Evolutionary conservation across 805 yeast genomes (phyloP).

Genomic region (Lachancea quebecensis): DNA sequence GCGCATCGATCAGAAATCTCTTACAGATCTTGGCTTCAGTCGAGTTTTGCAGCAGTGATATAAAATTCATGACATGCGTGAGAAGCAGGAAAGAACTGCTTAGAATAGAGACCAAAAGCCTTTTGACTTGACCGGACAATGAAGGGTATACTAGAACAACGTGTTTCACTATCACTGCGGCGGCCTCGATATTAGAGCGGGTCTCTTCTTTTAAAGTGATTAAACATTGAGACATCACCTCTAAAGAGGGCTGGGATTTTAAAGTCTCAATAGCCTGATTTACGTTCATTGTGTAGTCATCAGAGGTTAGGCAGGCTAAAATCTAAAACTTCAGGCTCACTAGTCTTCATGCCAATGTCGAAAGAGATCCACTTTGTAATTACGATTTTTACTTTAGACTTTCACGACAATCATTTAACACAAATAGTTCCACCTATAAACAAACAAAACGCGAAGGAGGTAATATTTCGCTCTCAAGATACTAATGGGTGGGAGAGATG

Average conservation of each 20-base stretch:
- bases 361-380: no score
- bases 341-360: no score
- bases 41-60: constrained; percentile 9
- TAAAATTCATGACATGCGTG: constrained; percentile 18
- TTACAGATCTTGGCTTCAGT: constrained; percentile 13
- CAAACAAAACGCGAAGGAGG: background rate
- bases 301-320: background rate
- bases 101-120: constrained; percentile 7
- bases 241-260: constrained; percentile 3
- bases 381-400: no score
- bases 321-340: no score
- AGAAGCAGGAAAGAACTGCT: constrained; percentile 14
- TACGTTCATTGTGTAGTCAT: background rate
- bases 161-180: constrained; percentile 12
- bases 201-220: background rate
- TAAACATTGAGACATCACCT: constrained; percentile 4
- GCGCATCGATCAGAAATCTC: constrained; percentile 12
- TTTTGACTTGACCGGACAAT: constrained; percentile 6
- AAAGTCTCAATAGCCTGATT: background rate
- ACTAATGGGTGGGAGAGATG: constrained; percentile 19
- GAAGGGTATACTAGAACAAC: constrained; percentile 25
- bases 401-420: background rate
- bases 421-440: background rate
- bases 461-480: background rate
- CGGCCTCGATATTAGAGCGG: constrained; percentile 7